Evolutionary conservation across 345 rosid genomes (phyloP).

Genomic region (Nephelium lappaceum): DNA sequence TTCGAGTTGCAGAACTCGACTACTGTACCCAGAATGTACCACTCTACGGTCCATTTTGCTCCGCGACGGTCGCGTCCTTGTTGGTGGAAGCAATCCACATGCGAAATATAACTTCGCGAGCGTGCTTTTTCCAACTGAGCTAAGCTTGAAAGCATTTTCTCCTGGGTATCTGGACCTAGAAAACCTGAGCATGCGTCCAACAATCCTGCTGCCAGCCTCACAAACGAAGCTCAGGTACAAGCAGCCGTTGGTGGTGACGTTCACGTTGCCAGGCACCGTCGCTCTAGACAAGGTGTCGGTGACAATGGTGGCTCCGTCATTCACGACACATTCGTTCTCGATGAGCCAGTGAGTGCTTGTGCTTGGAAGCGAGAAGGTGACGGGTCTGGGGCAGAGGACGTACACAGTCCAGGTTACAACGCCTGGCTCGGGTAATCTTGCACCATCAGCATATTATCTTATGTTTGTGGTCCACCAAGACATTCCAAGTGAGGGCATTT

Average conservation of each 20-base stretch:
- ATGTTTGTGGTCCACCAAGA: constrained; percentile 67
- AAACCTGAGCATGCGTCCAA: constrained; percentile 45
- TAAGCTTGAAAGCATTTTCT: constrained; percentile 70
- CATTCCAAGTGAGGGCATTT: constrained; percentile 73
- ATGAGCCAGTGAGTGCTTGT: constrained; percentile 77
- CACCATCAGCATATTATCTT: constrained; percentile 75
- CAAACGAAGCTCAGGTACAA: constrained; percentile 33
- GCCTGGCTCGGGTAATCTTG: constrained; percentile 51
- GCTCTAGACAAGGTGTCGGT: constrained; percentile 38
- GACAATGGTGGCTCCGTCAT: constrained; percentile 70
- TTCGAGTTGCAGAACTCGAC: constrained; percentile 56
- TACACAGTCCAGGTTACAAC: constrained; percentile 48
- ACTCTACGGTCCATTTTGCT: constrained; percentile 70
- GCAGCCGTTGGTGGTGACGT: constrained; percentile 32
- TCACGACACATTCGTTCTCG: constrained; percentile 76
- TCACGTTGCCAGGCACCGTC: constrained; percentile 31
- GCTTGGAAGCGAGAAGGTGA: constrained; percentile 44
- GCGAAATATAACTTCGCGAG: constrained; percentile 51
- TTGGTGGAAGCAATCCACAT: constrained; percentile 88
- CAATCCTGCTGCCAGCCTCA: constrained; percentile 37
- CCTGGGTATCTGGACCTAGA: constrained; percentile 56
- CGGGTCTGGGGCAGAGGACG: constrained; percentile 21
- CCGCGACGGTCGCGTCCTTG: constrained; percentile 78
- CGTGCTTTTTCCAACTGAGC: constrained; percentile 67
- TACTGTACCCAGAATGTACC: constrained; percentile 80